Base-by-base conservation (phyloP, 2,329 filamentous ascomycete species). In the Lachnellula hyalina region DNA sequence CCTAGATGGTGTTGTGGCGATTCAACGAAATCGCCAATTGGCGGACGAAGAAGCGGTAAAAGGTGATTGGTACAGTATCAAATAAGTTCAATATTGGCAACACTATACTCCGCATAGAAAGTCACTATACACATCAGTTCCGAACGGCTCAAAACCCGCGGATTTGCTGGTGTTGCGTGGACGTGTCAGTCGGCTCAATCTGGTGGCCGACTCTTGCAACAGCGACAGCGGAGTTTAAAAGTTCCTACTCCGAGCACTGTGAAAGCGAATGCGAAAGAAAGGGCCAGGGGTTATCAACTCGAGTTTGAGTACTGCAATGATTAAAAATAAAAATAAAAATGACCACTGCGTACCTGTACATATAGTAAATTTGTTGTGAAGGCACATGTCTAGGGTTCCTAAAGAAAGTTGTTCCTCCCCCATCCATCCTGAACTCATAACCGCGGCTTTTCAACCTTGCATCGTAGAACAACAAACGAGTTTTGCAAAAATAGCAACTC, bases 1-100 rank as follows among this genome's bases (percentile, higher is more conserved):
- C 28, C 9, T 9, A 32, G 47, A 51, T 44, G 52, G 34, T 51
- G 45, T 32, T 49, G 49, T 36, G 51, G 45, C 40, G 28, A 46
- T 17, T 45, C 15, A 4, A 21, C 9, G 3, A 21, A 25, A 14
- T 42, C 36, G 41, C 23, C 44, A 53, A 35, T 42, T 17, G 35
- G 36, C 6, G 3, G 36, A 40, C 5, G 36, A 40, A 5, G 36
- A 40, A 8, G 17, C n/a, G 12, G 12, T n/a, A 4, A 17, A 2
- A 17, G 8, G 5, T 40, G 15, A 17, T 40, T 17, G 6, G 15
- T 40, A 21, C 21, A 21, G 4, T 21, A 40, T 17, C n/a, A 38
- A 1, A 40, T 40, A 8, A 40, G 5, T 40, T 40, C 15, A 17
- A n/a, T 40, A 17, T 17, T n/a, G 36, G 36, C 15, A 4, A 40